Evolutionary conservation across 2,329 filamentous ascomycete species (phyloP), one percentile per base, ranked within the genome.

Genomic region (Trichophyton simii): DNA sequence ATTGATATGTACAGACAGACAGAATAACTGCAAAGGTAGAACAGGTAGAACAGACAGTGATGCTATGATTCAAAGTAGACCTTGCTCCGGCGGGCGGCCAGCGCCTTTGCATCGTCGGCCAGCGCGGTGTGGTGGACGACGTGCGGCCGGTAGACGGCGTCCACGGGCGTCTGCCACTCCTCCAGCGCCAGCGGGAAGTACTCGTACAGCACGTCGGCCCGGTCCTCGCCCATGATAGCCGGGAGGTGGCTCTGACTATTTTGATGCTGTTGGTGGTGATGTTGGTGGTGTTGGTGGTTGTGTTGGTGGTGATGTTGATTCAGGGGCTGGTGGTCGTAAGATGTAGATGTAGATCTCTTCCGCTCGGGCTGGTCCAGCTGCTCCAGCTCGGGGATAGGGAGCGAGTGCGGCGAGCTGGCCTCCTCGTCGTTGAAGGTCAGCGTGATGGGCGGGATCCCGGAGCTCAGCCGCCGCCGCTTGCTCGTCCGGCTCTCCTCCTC

Each of bases 161-260:
- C 90, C 2, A 95, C 89, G 0, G 89, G 90, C 1, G 88, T 88
- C 83, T 91, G 90, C 86, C 83, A 96, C 70, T 96, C 91, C 72
- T 96, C 91, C 62, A 96, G 77, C 57, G 87, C 91, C 15, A 97
- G 79, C 0, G 91, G 91, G 66, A 97, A 96, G 71, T 97, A 96
- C 75, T 97, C 91, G 71, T 96, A 96, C 18, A 96, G 77, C 66
- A 91, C 78, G 73, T 96, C 91, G 0, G 86, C 86, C 67, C 87
- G 87, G 67, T 95, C 90, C 42, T 71, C 34, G 58, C 73, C 73
- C 3, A 73, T 69, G 20, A 76, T 68, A 20, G 38, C 88, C 80
- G 70, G 87, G 86, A 70, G 83, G 18, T 18, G 18, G 18, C 18
- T 18, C 81, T 42, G 20, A 2, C 22, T 22, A 22, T 22, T 3